Evolutionary conservation across 768 basidiomycete genomes (phyloP), one percentile per base, ranked within the genome.

Genomic region (Leucocoprinus leucothites): DNA sequence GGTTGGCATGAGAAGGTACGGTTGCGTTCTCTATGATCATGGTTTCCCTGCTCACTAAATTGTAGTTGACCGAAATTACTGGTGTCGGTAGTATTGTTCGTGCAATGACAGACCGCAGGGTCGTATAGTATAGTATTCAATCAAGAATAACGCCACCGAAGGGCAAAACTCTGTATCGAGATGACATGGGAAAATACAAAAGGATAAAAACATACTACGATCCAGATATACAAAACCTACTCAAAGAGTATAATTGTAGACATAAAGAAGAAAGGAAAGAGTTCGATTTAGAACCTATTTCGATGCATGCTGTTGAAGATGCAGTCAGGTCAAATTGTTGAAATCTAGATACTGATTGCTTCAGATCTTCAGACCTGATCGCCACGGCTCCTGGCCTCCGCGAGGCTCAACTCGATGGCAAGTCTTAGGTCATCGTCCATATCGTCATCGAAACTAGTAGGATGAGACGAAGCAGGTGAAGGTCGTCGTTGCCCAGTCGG

Each of bases 1-100:
- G 89, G 86, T 13, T 98, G 96, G 96, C 96, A 98, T 66, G 94
- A 97, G 70, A 97, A 96, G 89, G 94, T 94, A 47, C 21, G 80
- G 50, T 19, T 26, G 13, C 8, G 4, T 48, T 26, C 18, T 45
- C 45, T 44, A 41, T 18, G 41, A 46, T 45, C 38, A 9, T 46
- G 36, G 14, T 21, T 48, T 16, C 19, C 24, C n/a, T 56, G 51
- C 46, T 54, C 57, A 22, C 49, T 9, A 9, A 1, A 28, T 46
- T 46, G 3, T 62, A 98, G 94, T 73, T 98, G 67, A 94, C 94
- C 13, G 96, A 98, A 68, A 83, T 89, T 13, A 94, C 94, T 11
- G 95, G 96, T 14, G 91, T 89, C 2, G 96, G 94, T 1, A 96
- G 92, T 68, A 98, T 98, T 69, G 94, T 97, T 60, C 79, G 94